A percentile compares a stretch with the other conserved stretches of the same genome.
phyloP scores from a whole-genome alignment of 2,329 filamentous ascomycete genomes.

The Didymella keratinophila region DNA sequence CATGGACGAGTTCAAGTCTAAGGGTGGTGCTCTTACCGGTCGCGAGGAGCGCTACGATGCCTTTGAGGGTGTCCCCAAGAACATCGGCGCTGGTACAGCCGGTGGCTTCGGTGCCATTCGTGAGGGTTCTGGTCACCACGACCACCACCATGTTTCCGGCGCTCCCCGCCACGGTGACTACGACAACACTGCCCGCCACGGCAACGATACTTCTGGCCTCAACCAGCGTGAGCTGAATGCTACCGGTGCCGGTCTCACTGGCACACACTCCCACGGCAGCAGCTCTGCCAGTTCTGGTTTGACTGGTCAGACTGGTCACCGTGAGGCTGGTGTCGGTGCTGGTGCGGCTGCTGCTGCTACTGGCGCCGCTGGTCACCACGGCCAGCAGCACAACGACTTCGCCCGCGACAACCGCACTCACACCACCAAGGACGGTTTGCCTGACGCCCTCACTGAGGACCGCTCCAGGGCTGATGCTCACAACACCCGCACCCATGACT shows the following conservation, averaged over 20 bases:
- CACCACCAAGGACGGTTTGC: constrained; percentile 15
- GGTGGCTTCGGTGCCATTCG: constrained; percentile 28
- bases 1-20: constrained; percentile 68
- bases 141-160: constrained; percentile 19
- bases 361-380: constrained; percentile 13
- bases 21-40: constrained; percentile 63
- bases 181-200: constrained; percentile 17
- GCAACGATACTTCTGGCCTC: constrained; percentile 10
- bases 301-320: not conserved
- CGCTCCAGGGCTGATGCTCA: constrained; percentile 22
- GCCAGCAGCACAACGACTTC: constrained; percentile 21
- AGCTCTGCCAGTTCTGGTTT: not conserved
- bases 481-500: constrained; percentile 20
- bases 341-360: not conserved
- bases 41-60: constrained; percentile 65
- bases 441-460: constrained; percentile 29
- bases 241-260: not conserved
- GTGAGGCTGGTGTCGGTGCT: not conserved
- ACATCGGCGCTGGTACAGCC: constrained; percentile 49
- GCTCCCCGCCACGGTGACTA: constrained; percentile 30
- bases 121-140: constrained; percentile 28
- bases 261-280: not conserved
- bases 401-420: constrained; percentile 10
- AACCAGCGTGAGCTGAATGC: constrained; percentile 9
- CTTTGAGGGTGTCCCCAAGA: constrained; percentile 68